Conservation (phyloP, 2,329 filamentous ascomycete genomes). For the Fonsecaea multimorphosa region DNA sequence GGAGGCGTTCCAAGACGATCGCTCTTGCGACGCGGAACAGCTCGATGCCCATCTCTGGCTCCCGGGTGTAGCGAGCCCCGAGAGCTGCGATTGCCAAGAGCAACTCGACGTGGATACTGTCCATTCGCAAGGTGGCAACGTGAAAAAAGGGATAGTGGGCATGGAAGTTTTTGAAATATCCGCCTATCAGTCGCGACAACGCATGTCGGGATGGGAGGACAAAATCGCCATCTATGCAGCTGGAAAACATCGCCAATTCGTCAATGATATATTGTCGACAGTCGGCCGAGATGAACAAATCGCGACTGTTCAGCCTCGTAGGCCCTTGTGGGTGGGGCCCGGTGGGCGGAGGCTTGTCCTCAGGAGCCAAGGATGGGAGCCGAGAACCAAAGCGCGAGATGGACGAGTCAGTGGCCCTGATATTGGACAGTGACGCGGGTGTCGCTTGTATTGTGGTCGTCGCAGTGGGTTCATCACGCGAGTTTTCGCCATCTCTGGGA, state of each 20-base stretch:
- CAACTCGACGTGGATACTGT: slow-evolving; percentile 70
- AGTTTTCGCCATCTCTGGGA: slow-evolving; percentile 39
- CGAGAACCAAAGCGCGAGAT: slow-evolving; percentile 48
- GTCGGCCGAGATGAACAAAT: slow-evolving; percentile 41
- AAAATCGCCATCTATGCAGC: slow-evolving; percentile 27
- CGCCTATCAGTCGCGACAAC: slow-evolving; percentile 70
- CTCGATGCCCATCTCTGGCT: slow-evolving; percentile 7
- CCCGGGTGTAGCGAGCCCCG: slow-evolving; percentile 45
- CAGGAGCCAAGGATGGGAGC: slow-evolving; percentile 47
- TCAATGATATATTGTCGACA: slow-evolving; percentile 41
- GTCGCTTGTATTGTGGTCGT: not conserved
- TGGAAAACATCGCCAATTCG: slow-evolving; percentile 27
- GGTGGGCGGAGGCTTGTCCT: slow-evolving; percentile 39
- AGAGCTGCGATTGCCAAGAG: slow-evolving; percentile 71
- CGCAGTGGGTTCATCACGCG: slow-evolving; percentile 33
- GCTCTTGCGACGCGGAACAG: not conserved
- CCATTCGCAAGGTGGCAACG: slow-evolving; percentile 68
- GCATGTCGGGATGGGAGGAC: slow-evolving; percentile 67
- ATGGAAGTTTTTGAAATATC: slow-evolving; percentile 72
- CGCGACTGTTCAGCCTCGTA: slow-evolving; percentile 26
- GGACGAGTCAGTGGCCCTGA: slow-evolving; percentile 24
- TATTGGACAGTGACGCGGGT: not conserved
- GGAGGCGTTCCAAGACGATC: not conserved
- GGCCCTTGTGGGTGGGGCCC: not conserved
- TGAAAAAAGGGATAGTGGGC: slow-evolving; percentile 69